phyloP scores from a whole-genome alignment of 306 rosid genomes.

The Quercus berberidifolia region DNA sequence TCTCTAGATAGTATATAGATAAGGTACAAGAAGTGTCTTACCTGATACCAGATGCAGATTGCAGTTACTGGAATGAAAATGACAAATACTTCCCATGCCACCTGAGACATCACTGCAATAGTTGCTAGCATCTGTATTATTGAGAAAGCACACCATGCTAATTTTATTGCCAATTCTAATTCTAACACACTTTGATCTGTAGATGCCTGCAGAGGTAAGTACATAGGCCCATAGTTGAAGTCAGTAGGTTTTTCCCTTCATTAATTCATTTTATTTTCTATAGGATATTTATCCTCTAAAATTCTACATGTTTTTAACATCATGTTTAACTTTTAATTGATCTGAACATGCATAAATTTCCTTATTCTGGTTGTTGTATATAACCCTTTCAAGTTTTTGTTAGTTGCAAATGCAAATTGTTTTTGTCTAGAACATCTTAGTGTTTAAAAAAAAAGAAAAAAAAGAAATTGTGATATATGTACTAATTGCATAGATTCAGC shows the following conservation, averaged over 20 bases:
- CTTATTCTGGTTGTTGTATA: not conserved
- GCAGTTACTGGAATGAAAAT: conserved; percentile 83
- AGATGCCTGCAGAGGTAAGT: conserved; percentile 61
- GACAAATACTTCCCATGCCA: conserved; percentile 92
- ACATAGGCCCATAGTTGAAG: too few species aligned
- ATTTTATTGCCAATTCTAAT: conserved; percentile 66
- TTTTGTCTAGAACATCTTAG: not conserved
- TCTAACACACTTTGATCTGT: conserved; percentile 92
- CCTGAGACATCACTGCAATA: conserved; percentile 91
- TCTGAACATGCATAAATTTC: too few species aligned
- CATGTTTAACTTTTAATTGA: too few species aligned
- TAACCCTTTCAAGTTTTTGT: not conserved
- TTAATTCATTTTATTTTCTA: too few species aligned
- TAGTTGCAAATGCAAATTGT: not conserved
- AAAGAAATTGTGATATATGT: not conserved
- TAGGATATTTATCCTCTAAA: too few species aligned
- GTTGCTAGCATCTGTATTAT: conserved; percentile 77
- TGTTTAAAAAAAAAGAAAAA: not conserved
- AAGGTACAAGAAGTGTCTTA: conserved; percentile 33
- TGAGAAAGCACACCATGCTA: conserved; percentile 96
- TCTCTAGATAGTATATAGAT: not conserved
- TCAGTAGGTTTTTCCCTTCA: too few species aligned
- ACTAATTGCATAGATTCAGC: not conserved
- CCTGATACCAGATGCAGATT: conserved; percentile 94
- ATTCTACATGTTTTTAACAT: too few species aligned